A percentile compares a stretch with the other conserved stretches of the same genome.
phyloP scores from a whole-genome alignment of 352 stramenopile species.

The Phytopythium helicoides region DNA sequence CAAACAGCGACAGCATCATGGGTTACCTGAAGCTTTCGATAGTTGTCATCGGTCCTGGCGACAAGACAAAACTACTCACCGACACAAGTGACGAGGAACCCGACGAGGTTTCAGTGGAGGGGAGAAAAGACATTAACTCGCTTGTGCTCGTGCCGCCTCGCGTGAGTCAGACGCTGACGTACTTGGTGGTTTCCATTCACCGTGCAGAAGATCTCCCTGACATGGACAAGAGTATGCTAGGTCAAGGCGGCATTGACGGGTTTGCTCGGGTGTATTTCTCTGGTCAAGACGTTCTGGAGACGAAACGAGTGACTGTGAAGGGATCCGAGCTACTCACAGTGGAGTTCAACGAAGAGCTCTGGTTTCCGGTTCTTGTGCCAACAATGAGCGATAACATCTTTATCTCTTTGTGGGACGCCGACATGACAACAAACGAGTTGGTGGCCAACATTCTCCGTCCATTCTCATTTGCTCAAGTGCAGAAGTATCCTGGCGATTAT shows the following conservation, averaged over 20 bases:
- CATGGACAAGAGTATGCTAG: slow-evolving; percentile 79
- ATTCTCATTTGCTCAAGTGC: slow-evolving; percentile 75
- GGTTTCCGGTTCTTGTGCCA: slow-evolving; percentile 81
- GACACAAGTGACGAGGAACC: slow-evolving; percentile 34
- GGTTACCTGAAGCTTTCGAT: slow-evolving; percentile 89
- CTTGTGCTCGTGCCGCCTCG: slow-evolving; percentile 82
- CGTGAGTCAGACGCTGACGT: slow-evolving; percentile 64
- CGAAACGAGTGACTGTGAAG: slow-evolving; percentile 64
- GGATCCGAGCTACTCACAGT: slow-evolving; percentile 42
- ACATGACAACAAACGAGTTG: slow-evolving; percentile 65
- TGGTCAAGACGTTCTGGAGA: slow-evolving; percentile 66
- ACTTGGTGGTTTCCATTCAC: slow-evolving; percentile 80
- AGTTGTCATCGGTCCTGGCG: slow-evolving; percentile 79
- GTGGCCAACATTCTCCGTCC: slow-evolving; percentile 62
- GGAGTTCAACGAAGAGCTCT: slow-evolving; percentile 80
- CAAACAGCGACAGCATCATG: slow-evolving; percentile 83
- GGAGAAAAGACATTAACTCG: slow-evolving; percentile 67
- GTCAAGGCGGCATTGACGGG: slow-evolving; percentile 71
- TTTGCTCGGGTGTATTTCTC: slow-evolving; percentile 80
- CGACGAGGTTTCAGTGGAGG: slow-evolving; percentile 36
- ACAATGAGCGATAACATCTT: slow-evolving; percentile 83
- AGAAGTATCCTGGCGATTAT: slow-evolving; percentile 55
- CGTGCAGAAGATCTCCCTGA: slow-evolving; percentile 75
- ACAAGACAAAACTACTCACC: slow-evolving; percentile 74
- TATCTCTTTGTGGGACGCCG: slow-evolving; percentile 84